Evolutionary conservation across 768 basidiomycete species (phyloP).

Genomic region (Lentinula detonsa): DNA sequence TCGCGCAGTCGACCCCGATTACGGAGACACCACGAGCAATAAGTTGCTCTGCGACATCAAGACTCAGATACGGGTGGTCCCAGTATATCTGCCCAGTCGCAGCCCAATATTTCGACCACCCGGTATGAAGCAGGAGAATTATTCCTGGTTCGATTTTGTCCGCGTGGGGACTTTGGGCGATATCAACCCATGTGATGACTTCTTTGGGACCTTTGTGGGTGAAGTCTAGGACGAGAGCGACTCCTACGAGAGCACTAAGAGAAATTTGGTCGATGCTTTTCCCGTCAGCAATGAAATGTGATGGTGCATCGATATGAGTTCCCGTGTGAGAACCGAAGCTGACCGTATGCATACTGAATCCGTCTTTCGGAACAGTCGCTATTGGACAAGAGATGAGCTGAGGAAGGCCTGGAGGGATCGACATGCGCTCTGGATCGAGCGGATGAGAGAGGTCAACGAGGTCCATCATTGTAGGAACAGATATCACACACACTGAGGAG

Average conservation of each 20-base stretch:
- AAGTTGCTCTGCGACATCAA: constrained; percentile 45
- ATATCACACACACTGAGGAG: not conserved
- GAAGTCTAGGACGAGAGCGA: constrained; percentile 50
- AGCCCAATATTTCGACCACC: constrained; percentile 58
- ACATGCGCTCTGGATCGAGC: constrained; percentile 33
- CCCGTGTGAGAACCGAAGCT: constrained; percentile 66
- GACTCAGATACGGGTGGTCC: constrained; percentile 57
- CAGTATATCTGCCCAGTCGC: constrained; percentile 37
- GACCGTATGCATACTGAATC: constrained; percentile 46
- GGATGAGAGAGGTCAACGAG: constrained; percentile 52
- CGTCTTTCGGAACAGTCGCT: constrained; percentile 37
- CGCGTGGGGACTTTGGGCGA: constrained; percentile 27
- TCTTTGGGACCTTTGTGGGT: constrained; percentile 34
- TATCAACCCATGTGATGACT: constrained; percentile 51
- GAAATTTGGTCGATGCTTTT: constrained; percentile 53
- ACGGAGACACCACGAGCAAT: constrained; percentile 46
- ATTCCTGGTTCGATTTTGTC: constrained; percentile 30
- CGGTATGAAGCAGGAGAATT: constrained; percentile 59
- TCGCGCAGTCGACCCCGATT: constrained; percentile 59
- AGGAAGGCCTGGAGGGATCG: constrained; percentile 54
- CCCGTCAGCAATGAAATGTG: constrained; percentile 60
- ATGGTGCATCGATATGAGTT: constrained; percentile 77
- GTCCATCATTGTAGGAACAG: not conserved
- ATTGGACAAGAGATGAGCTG: constrained; percentile 31
- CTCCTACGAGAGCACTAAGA: constrained; percentile 47